phyloP scores from a whole-genome alignment of 257 asterid genomes.

The Eucommia ulmoides region DNA sequence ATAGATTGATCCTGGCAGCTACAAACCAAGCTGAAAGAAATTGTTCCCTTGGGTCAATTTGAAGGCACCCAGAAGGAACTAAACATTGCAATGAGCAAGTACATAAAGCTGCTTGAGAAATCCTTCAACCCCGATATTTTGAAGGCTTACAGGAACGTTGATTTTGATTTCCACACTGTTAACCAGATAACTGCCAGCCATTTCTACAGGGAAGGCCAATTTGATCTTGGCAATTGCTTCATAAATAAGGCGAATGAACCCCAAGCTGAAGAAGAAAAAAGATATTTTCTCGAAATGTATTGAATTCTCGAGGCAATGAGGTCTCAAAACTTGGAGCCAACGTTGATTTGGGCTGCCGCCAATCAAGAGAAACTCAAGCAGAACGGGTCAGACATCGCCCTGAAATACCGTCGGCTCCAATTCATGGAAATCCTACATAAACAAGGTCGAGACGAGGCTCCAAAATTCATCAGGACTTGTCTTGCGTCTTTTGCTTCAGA shows the following conservation, averaged over 20 bases:
- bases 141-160: conserved; percentile 2
- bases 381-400: not conserved
- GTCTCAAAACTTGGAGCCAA: not conserved
- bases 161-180: conserved; percentile 1
- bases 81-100: conserved; percentile 3
- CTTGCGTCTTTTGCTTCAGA: not conserved
- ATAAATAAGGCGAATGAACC: not conserved
- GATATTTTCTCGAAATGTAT: not conserved
- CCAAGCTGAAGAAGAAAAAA: not conserved
- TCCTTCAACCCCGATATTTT: conserved; percentile 1
- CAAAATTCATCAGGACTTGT: not conserved
- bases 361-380: conserved; percentile 1
- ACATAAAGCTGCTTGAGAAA: conserved; percentile 1
- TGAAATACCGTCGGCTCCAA: not conserved
- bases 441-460: not conserved
- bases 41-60: not conserved
- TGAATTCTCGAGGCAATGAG: not conserved
- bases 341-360: not conserved
- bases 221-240: not conserved
- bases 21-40: conserved; percentile 1
- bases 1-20: not conserved
- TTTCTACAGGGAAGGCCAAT: conserved; percentile 2
- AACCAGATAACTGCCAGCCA: not conserved
- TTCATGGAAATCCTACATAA: not conserved
- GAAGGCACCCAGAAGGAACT: not conserved